Conservation (phyloP, 1,139 yeast genomes). For the Yamadazyma friedrichii region DNA sequence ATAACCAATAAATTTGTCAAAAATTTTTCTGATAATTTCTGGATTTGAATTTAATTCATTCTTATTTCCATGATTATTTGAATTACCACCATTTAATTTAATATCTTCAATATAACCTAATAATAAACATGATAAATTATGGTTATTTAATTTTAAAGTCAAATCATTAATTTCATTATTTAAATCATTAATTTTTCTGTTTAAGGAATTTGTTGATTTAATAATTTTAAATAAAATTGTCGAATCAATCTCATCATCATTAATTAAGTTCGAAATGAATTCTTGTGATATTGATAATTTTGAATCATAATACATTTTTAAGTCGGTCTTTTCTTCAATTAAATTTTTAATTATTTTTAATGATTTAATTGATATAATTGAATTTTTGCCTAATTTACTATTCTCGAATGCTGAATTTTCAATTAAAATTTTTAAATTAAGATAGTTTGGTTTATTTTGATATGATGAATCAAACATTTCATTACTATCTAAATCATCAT, state of each 20-base stretch:
- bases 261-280: conserved; percentile 30
- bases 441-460: conserved; percentile 23
- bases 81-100: conserved; percentile 16
- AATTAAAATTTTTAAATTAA: conserved; percentile 42
- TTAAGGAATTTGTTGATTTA: conserved; percentile 34
- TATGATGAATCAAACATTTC: background rate
- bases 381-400: conserved; percentile 34
- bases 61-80: conserved; percentile 9
- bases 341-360: conserved; percentile 28
- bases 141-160: conserved; percentile 31
- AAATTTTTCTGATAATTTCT: conserved; percentile 9
- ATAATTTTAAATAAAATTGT: conserved; percentile 30
- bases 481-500: conserved; percentile 11
- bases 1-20: conserved; percentile 52
- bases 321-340: conserved; percentile 32
- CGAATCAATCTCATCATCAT: conserved; percentile 26
- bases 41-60: conserved; percentile 4
- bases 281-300: conserved; percentile 35
- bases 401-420: conserved; percentile 46
- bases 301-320: conserved; percentile 31
- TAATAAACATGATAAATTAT: conserved; percentile 43
- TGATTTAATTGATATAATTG: conserved; percentile 33
- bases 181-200: conserved; percentile 28
- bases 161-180: conserved; percentile 32
- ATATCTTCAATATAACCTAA: conserved; percentile 49